A percentile compares a stretch with the other conserved stretches of the same genome.
Evolutionary conservation across 495 filamentous ascomycete genomes (phyloP).

Genomic region (Tuber borchii): DNA sequence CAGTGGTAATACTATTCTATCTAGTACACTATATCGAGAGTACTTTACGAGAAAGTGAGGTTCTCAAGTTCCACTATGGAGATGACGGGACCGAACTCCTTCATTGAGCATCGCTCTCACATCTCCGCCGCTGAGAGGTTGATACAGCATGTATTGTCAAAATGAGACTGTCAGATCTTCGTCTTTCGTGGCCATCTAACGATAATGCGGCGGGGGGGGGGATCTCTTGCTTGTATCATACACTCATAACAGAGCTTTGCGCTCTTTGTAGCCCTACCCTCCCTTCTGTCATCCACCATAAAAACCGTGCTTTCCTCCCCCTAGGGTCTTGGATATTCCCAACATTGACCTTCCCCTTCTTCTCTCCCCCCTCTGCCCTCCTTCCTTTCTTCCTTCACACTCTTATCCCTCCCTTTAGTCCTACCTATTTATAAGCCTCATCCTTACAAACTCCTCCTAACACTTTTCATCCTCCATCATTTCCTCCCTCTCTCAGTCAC

Average conservation of each 20-base stretch:
- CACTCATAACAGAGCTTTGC: not conserved
- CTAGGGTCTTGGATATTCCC: not conserved
- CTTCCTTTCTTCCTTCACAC: not conserved
- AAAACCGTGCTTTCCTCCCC: not conserved
- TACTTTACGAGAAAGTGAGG: not conserved
- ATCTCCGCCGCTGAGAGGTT: not conserved
- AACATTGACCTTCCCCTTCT: not conserved
- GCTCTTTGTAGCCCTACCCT: not conserved
- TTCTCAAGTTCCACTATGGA: not conserved
- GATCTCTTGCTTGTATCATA: not conserved
- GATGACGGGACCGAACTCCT: not conserved
- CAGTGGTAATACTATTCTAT: not conserved
- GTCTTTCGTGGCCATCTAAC: not conserved
- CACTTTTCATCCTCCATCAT: not conserved
- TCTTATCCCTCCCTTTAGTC: not conserved
- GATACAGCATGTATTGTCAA: not conserved
- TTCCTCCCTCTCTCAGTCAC: not conserved
- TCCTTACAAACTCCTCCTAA: not conserved
- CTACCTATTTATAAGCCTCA: not conserved
- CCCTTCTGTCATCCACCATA: not conserved
- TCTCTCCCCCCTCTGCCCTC: not conserved
- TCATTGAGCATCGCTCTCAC: not conserved
- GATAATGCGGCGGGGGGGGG: not conserved
- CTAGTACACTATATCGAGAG: not conserved
- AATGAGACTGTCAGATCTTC: not conserved